A percentile compares a stretch with the other conserved stretches of the same genome.
Evolutionary conservation across 345 rosid species (phyloP).

Genomic region (Clarkia xantiana): DNA sequence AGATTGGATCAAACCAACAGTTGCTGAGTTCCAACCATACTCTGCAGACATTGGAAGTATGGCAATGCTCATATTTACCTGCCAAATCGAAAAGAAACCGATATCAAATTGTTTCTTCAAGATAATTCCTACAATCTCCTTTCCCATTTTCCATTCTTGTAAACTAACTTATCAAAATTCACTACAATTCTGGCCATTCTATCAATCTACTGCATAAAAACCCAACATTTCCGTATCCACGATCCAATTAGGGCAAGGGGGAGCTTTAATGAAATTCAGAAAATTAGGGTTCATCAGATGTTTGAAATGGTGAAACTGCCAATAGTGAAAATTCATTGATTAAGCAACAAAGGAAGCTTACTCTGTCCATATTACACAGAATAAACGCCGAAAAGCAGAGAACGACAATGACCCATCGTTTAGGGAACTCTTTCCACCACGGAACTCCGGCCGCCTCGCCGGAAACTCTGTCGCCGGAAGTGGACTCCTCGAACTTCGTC

Average conservation of each 20-base stretch:
- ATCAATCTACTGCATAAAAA: no score
- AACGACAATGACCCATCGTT: conserved; percentile 77
- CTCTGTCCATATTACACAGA: conserved; percentile 97
- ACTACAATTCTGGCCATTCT: no score
- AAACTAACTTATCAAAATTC: no score
- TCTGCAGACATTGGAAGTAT: conserved; percentile 95
- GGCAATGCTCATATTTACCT: conserved; percentile 99
- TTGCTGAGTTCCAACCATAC: conserved; percentile 89
- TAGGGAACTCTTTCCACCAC: conserved; percentile 79
- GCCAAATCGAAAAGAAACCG: conserved; percentile 8
- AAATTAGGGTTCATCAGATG: not conserved
- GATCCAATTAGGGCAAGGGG: no score
- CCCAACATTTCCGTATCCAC: no score
- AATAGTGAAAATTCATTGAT: not conserved
- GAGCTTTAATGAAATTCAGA: no score
- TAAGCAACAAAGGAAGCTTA: conserved; percentile 6
- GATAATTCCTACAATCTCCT: not conserved
- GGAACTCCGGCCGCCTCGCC: conserved; percentile 20
- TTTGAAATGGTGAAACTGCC: not conserved
- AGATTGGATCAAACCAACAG: conserved; percentile 94
- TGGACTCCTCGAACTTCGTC: conserved; percentile 18
- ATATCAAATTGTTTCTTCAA: conserved; percentile 14
- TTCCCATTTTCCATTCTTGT: no score
- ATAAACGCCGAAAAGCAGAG: conserved; percentile 77
- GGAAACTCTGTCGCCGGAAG: conserved; percentile 15